phyloP scores from a whole-genome alignment of 768 basidiomycete species.

The Scleroderma bovista region DNA sequence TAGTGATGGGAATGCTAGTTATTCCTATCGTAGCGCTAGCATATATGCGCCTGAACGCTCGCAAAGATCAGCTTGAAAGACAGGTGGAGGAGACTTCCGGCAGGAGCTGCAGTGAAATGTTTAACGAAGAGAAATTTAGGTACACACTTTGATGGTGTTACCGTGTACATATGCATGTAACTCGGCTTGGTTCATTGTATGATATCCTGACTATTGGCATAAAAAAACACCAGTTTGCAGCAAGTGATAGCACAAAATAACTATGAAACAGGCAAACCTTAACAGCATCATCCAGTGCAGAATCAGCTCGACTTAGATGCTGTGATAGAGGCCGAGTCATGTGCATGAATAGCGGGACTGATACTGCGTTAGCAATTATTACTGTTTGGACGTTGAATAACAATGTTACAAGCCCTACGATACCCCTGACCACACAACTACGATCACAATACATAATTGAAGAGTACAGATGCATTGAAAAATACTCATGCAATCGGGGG shows the following conservation, averaged over 20 bases:
- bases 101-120: neutral
- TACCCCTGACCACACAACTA: too few species aligned
- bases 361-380: too few species aligned
- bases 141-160: neutral
- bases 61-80: neutral
- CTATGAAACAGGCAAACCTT: too few species aligned
- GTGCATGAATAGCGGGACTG: too few species aligned
- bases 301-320: too few species aligned
- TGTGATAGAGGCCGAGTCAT: too few species aligned
- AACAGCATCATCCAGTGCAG: too few species aligned
- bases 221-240: too few species aligned
- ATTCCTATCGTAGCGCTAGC: neutral
- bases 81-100: neutral
- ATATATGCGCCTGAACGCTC: neutral
- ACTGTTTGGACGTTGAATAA: neutral
- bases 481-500: conserved; percentile 13
- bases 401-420: neutral
- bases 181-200: too few species aligned
- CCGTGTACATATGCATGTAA: too few species aligned
- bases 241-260: too few species aligned
- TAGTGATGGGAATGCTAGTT: conserved; percentile 53
- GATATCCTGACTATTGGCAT: too few species aligned
- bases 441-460: neutral
- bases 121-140: neutral
- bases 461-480: neutral